Base-by-base conservation (phyloP, 208 protist species). In the Crithidia expoeki region DNA sequence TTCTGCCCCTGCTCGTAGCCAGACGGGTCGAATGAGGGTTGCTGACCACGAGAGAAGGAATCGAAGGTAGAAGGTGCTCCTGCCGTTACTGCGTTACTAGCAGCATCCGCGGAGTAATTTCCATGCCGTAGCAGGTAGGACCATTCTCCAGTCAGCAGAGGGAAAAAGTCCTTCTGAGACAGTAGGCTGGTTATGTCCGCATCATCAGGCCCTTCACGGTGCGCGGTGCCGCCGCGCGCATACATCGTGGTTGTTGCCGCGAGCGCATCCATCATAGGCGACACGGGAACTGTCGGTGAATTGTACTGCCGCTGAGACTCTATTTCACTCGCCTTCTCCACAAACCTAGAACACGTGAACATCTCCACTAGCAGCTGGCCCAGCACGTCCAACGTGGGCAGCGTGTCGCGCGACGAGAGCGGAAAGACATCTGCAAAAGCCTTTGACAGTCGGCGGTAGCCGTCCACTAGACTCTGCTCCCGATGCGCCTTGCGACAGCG, bases 351-450 rank as follows among this genome's bases (percentile, higher is more conserved):
- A 40, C 72, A 77, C 4, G 64, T 77, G n/a, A 47, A 4, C 11
- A 77, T 28, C 36, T 77, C 72, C 36, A 72, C 56, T 2, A 77
- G 56, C 16, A 77, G 56, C 50, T 77, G 46, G 14, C 62, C 64
- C 23, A 77, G 62, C 57, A 77, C 72, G 44, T 77, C 72, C 49
- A 77, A 21, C 72, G 64, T 30, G 6, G 72, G 72, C 72, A 72
- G 16, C 40, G 58, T 42, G n/a, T 77, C 64, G 36, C 42, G 32
- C 17, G 38, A 21, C 4, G 64, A 17, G 11, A 72, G 30, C 0
- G 72, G 72, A 21, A 77, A 77, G 17, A 36, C 49, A 49, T 77
- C 36, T 17, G 64, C 23, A 40, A 77, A 60, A 1, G 58, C 64
- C 34, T 40, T 56, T 0, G 64, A 32, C 0, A 77, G 50, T 2